Conservation (phyloP, 306 rosid species). For the Dalbergia cochinchinensis region DNA sequence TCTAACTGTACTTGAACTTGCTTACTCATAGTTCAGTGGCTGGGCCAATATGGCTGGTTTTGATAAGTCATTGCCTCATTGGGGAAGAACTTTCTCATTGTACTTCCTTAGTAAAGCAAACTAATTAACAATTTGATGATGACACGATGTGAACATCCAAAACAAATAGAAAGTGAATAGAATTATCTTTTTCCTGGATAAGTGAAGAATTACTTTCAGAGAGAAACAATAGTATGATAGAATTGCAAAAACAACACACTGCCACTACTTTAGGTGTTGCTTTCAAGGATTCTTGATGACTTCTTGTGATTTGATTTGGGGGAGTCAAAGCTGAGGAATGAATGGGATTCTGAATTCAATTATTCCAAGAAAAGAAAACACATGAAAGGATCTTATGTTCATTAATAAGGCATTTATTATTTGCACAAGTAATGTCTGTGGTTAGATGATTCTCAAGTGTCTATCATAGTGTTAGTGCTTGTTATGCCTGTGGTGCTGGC, state of each 20-base stretch:
- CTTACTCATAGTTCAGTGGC: constrained; percentile 11
- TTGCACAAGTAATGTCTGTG: background rate
- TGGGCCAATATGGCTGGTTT: constrained; percentile 31
- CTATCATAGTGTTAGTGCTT: background rate
- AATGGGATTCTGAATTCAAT: constrained; percentile 13
- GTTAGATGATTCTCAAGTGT: background rate
- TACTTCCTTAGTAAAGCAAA: constrained; percentile 13
- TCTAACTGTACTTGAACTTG: background rate
- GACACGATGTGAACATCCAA: background rate
- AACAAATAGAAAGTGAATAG: constrained; percentile 14
- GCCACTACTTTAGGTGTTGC: constrained; percentile 11
- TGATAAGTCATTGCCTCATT: background rate
- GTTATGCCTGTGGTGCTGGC: constrained; percentile 22
- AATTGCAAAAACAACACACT: background rate
- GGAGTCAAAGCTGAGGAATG: constrained; percentile 12
- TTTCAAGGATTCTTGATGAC: constrained; percentile 26
- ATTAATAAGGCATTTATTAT: constrained; percentile 9
- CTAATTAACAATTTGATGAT: constrained; percentile 29
- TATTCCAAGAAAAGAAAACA: background rate
- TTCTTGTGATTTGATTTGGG: constrained; percentile 24
- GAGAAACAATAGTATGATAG: background rate
- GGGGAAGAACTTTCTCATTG: constrained; percentile 3
- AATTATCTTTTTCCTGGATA: background rate
- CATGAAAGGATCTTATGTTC: background rate
- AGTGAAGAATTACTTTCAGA: no score